phyloP scores from a whole-genome alignment of 2,329 filamentous ascomycete species.

The Neofusicoccum cordaticola region DNA sequence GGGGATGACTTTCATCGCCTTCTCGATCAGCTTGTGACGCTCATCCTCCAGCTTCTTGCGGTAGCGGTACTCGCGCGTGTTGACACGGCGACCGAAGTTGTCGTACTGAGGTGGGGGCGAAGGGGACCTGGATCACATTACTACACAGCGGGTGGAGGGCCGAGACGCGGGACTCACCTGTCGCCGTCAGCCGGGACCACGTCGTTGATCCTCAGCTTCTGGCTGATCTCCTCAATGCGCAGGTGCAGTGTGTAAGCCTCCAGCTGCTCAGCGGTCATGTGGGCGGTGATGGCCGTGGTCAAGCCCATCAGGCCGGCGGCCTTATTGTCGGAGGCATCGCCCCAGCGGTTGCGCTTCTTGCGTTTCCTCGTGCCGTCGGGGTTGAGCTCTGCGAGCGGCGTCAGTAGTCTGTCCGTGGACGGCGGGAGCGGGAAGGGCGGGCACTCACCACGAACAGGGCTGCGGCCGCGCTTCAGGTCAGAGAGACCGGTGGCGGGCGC shows the following conservation, averaged over 20 bases:
- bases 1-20: constrained; percentile 98
- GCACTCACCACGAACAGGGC: constrained; percentile 64
- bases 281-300: constrained; percentile 90
- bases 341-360: constrained; percentile 99
- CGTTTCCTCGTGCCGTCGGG: constrained; percentile 78
- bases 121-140: constrained; percentile 66
- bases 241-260: constrained; percentile 96
- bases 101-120: constrained; percentile 97
- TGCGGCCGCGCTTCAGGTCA: constrained; percentile 81
- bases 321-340: constrained; percentile 96
- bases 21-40: constrained; percentile 97
- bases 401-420: background rate
- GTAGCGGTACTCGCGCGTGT: constrained; percentile 97
- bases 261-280: constrained; percentile 97
- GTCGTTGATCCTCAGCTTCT: constrained; percentile 98
- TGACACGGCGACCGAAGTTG: constrained; percentile 98
- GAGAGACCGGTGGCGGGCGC: constrained; percentile 44
- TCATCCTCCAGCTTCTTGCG: constrained; percentile 97
- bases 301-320: constrained; percentile 96
- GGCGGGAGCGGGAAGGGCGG: background rate
- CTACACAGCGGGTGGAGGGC: constrained; percentile 5
- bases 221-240: constrained; percentile 97
- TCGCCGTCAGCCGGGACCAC: constrained; percentile 96
- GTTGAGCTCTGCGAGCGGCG: constrained; percentile 30
- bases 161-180: constrained; percentile 59